A percentile compares a stretch with the other conserved stretches of the same genome.
phyloP scores from a whole-genome alignment of 345 rosid species.

The Aquilaria malaccensis region DNA sequence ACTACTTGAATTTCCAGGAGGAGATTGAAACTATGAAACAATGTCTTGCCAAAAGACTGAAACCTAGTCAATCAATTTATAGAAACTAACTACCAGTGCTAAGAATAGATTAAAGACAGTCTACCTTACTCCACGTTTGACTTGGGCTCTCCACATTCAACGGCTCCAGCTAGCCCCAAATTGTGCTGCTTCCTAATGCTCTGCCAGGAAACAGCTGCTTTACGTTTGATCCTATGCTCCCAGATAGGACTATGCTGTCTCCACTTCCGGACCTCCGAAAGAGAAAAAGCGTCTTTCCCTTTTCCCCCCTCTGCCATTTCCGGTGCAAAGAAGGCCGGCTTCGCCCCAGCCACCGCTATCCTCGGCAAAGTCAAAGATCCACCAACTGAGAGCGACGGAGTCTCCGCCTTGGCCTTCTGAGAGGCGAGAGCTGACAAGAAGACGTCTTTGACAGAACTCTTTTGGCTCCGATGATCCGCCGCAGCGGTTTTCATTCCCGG shows the following conservation, averaged over 20 bases:
- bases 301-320: constrained; percentile 4
- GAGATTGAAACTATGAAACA: too few relatives aligned
- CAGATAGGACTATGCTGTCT: neutral
- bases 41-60: too few relatives aligned
- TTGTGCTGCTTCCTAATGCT: neutral
- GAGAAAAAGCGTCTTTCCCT: neutral
- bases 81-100: too few relatives aligned
- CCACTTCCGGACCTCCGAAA: constrained; percentile 1
- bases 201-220: constrained; percentile 13
- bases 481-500: neutral
- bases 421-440: constrained; percentile 19
- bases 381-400: neutral
- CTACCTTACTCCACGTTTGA: too few relatives aligned
- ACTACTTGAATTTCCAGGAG: too few relatives aligned
- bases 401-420: constrained; percentile 6
- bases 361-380: constrained; percentile 3
- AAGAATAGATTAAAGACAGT: too few relatives aligned
- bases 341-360: constrained; percentile 25
- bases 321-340: constrained; percentile 15
- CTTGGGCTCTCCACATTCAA: too few relatives aligned
- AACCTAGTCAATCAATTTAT: too few relatives aligned
- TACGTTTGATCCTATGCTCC: constrained; percentile 13
- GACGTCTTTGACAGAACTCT: constrained; percentile 7
- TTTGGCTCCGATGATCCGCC: neutral
- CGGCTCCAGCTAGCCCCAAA: too few relatives aligned